Conservation (phyloP, 2,329 filamentous ascomycete genomes). For the Ascosphaera aggregata region DNA sequence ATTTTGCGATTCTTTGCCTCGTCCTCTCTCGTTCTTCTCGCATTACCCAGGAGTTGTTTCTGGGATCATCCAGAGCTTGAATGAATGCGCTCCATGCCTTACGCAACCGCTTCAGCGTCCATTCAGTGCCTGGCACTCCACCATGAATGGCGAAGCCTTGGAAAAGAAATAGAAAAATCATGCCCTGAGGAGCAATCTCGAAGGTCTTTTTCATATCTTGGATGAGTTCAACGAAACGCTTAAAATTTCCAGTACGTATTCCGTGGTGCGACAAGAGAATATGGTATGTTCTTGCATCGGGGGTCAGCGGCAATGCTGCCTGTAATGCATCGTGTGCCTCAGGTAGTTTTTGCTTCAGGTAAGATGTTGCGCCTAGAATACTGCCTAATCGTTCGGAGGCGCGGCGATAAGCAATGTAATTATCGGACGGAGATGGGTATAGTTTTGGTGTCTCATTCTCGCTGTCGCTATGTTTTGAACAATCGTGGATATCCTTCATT, state of each 20-base stretch:
- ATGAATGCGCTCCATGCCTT: conserved; percentile 44
- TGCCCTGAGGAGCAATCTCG: conserved; percentile 44
- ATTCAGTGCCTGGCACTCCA: conserved; percentile 38
- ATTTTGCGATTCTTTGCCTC: conserved; percentile 4
- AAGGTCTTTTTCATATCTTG: conserved; percentile 53
- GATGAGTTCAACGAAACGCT: conserved; percentile 45
- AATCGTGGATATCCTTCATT: conserved; percentile 45
- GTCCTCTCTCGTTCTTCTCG: neutral
- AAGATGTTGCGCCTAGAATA: conserved; percentile 22
- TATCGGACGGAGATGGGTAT: conserved; percentile 13
- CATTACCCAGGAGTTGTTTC: conserved; percentile 8
- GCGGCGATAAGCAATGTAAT: conserved; percentile 13
- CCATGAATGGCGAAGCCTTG: conserved; percentile 61
- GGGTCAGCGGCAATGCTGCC: conserved; percentile 38
- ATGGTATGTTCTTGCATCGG: conserved; percentile 57
- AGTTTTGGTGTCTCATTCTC: conserved; percentile 6
- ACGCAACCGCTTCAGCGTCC: conserved; percentile 47
- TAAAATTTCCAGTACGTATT: conserved; percentile 42
- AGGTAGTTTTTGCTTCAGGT: conserved; percentile 24
- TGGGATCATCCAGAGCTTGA: conserved; percentile 16
- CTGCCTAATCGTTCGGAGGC: conserved; percentile 22
- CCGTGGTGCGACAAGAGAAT: conserved; percentile 58
- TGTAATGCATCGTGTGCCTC: conserved; percentile 39
- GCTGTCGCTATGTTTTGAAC: conserved; percentile 3
- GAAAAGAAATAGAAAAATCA: conserved; percentile 60